A percentile compares a stretch with the other conserved stretches of the same genome.
Evolutionary conservation across 768 basidiomycete genomes (phyloP).

Genomic region (Boletus fagicola): DNA sequence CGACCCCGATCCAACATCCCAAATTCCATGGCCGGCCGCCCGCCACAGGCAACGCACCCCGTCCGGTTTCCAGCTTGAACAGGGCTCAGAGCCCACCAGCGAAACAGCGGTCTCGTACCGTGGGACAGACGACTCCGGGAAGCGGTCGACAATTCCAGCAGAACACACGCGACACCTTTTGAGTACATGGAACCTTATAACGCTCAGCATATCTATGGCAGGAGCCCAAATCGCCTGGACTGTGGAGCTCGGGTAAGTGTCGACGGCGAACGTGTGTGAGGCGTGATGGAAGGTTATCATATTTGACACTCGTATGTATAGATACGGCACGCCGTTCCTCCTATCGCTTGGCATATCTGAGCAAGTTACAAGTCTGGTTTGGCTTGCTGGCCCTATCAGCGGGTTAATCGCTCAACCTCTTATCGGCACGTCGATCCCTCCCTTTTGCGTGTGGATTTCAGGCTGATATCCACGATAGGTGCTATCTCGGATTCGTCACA

Average conservation of each 20-base stretch:
- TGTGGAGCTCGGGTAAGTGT: constrained; percentile 82
- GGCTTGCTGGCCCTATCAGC: constrained; percentile 93
- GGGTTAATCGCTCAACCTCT: constrained; percentile 96
- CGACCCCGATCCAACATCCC: constrained; percentile 77
- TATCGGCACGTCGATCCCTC: constrained; percentile 59
- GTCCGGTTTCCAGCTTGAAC: constrained; percentile 24
- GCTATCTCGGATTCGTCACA: constrained; percentile 93
- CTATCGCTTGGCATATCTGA: constrained; percentile 79
- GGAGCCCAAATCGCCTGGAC: constrained; percentile 97
- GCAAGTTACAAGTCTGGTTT: constrained; percentile 89
- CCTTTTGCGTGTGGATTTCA: neutral
- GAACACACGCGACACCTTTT: constrained; percentile 30
- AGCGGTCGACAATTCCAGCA: constrained; percentile 13
- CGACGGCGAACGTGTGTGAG: neutral
- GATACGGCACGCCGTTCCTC: constrained; percentile 95
- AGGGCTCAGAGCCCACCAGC: constrained; percentile 16
- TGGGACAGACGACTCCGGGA: constrained; percentile 34
- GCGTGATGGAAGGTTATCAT: neutral
- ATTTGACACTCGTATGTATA: constrained; percentile 32
- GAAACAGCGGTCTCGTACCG: constrained; percentile 29
- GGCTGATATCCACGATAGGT: constrained; percentile 44
- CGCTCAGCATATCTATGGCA: constrained; percentile 87
- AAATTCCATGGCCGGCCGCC: constrained; percentile 71
- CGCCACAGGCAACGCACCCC: constrained; percentile 33
- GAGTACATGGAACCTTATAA: constrained; percentile 70